phyloP scores from a whole-genome alignment of 2,329 filamentous ascomycete species.

The Falciphora oryzae region DNA sequence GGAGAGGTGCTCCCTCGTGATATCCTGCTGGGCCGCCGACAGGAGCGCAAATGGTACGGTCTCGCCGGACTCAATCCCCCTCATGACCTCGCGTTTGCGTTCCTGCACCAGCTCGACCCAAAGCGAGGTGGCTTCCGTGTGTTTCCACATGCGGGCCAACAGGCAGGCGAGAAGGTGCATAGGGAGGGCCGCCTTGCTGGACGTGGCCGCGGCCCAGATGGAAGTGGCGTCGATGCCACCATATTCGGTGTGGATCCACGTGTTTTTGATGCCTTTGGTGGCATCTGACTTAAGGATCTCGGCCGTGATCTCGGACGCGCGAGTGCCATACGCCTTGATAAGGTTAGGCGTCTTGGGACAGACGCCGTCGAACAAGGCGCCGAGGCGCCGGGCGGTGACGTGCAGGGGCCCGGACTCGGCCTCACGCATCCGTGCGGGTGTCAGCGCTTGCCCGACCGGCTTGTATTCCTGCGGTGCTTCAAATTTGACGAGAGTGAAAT shows the following conservation, averaged over 20 bases:
- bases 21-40: no score
- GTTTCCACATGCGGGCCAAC: slow-evolving; percentile 22
- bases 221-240: slow-evolving; percentile 22
- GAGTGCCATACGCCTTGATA: slow-evolving; percentile 27
- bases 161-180: slow-evolving; percentile 30
- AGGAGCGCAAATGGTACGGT: not conserved
- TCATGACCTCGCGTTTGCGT: slow-evolving; percentile 8
- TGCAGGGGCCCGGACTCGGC: slow-evolving; percentile 34
- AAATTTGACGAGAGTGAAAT: slow-evolving; percentile 35
- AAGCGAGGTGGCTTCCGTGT: slow-evolving; percentile 22
- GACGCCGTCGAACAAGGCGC: slow-evolving; percentile 30
- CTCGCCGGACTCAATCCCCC: slow-evolving; percentile 3
- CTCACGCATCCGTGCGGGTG: slow-evolving; percentile 22
- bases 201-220: slow-evolving; percentile 21
- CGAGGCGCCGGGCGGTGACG: slow-evolving; percentile 31
- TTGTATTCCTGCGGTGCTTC: slow-evolving; percentile 33
- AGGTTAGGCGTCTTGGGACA: slow-evolving; percentile 27
- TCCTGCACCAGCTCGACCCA: slow-evolving; percentile 26
- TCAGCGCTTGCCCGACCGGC: slow-evolving; percentile 25
- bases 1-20: no score
- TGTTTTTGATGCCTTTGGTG: slow-evolving; percentile 5
- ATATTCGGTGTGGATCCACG: slow-evolving; percentile 18
- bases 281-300: slow-evolving; percentile 6
- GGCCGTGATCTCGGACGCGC: slow-evolving; percentile 26
- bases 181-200: slow-evolving; percentile 17